Conservation (phyloP, 139 green algal species). For the Tetraselmis chui region DNA sequence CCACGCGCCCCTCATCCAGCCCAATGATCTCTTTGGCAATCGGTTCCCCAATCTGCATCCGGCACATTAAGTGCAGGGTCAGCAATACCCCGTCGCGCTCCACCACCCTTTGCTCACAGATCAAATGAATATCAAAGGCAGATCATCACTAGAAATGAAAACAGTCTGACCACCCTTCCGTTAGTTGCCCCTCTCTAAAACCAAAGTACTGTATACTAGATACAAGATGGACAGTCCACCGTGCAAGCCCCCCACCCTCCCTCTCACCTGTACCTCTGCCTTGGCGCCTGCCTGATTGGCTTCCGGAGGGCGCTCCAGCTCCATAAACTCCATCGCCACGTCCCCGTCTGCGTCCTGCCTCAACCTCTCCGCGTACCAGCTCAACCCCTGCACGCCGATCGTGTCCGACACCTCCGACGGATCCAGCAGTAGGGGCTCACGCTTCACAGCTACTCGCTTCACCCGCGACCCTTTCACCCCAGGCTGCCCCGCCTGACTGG, state of each 20-base stretch:
- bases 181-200: too few species aligned
- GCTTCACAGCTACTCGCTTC: neutral
- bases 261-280: too few species aligned
- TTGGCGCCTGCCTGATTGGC: too few species aligned
- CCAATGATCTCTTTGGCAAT: neutral
- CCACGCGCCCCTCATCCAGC: neutral
- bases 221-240: too few species aligned
- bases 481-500: neutral
- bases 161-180: too few species aligned
- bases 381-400: neutral
- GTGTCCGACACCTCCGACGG: neutral
- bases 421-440: neutral
- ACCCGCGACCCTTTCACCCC: neutral
- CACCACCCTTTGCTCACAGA: too few species aligned
- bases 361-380: constrained; percentile 1
- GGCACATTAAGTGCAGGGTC: too few species aligned
- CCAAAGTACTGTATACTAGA: too few species aligned
- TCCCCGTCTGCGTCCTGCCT: constrained; percentile 1
- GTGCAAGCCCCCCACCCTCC: too few species aligned
- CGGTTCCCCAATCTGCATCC: neutral
- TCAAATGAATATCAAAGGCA: too few species aligned
- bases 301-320: neutral
- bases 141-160: too few species aligned
- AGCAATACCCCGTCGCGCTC: too few species aligned
- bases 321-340: constrained; percentile 1